Conservation (phyloP, 2,329 filamentous ascomycete genomes). For the Niveomyces coronatus region DNA sequence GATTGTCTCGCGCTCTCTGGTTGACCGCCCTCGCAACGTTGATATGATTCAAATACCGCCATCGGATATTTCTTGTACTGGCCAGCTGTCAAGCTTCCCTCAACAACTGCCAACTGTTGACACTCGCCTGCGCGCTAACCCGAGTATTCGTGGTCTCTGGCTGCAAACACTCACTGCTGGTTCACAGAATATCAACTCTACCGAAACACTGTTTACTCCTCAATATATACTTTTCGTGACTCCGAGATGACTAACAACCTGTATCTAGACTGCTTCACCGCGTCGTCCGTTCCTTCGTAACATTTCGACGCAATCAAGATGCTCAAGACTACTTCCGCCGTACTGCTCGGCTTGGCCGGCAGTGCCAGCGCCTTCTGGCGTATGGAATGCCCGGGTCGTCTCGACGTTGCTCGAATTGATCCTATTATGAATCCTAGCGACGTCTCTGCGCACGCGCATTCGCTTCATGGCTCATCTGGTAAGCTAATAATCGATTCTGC, state of each 20-base stretch:
- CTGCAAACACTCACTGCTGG: neutral
- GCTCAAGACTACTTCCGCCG: conserved; percentile 23
- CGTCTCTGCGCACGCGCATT: conserved; percentile 58
- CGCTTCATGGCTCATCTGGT: conserved; percentile 69
- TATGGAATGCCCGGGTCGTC: conserved; percentile 67
- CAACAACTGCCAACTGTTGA: too few species aligned
- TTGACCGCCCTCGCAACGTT: too few species aligned
- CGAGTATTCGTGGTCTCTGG: too few species aligned
- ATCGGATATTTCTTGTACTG: too few species aligned
- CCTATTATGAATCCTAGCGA: conserved; percentile 57
- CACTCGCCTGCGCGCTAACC: too few species aligned
- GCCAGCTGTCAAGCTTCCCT: too few species aligned
- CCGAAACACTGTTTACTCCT: neutral
- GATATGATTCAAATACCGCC: too few species aligned
- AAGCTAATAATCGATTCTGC: too few species aligned
- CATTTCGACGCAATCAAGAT: conserved; percentile 21
- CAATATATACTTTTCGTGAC: neutral
- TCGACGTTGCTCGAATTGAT: conserved; percentile 64
- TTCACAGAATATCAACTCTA: conserved; percentile 1
- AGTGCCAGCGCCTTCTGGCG: conserved; percentile 69
- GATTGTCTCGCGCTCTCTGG: too few species aligned
- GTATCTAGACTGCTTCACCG: conserved; percentile 22
- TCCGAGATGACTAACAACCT: conserved; percentile 5
- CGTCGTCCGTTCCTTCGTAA: conserved; percentile 24
- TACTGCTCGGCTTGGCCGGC: conserved; percentile 24